Base-by-base conservation (phyloP, 495 filamentous ascomycete species). In the Penicillium ucsense region DNA sequence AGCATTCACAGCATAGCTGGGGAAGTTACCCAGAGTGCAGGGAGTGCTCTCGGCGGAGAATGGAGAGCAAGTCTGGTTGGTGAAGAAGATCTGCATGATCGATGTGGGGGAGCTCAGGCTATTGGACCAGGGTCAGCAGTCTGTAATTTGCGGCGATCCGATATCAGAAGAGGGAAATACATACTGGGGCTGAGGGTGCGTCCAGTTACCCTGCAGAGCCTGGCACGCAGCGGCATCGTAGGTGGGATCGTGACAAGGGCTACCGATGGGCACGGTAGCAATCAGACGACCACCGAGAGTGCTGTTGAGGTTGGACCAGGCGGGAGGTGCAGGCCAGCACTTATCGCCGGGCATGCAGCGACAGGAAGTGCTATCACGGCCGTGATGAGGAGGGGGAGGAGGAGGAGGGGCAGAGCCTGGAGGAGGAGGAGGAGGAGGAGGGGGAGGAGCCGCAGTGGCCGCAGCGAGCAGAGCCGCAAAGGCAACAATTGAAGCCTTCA, bases 11-110 rank as follows among this genome's bases (percentile, higher is more conserved):
- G 71, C 52, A 39, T 85, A 86, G 20, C 60, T 60, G 5, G 74
- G 70, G 55, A 79, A 83, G 60, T 77, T 80, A 2, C 82, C 82
- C 1, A 81, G 63, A 2, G 56, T 59, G 57, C 83, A 88, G 0
- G 74, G 59, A 12, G 55, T 62, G 27, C 46, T 50, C 11, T 65
- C 59, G 27, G 72, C 49, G 1, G 65, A 59, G 31, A 78, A 81
- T 4, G 81, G 78, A 51, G 78, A 71, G 51, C 82, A 86, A 40
- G 64, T 76, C 41, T 73, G 61, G 60, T 72, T 72, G 37, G 62
- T 56, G 47, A 71, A 75, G 53, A 50, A 72, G 3, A 62, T 54
- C 39, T 62, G 56, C 72, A 75, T 73, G 36, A 72, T 54, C 9
- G 67, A 72, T 0, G 71, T 66, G 2, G 71, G 65, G 6, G 62